A percentile compares a stretch with the other conserved stretches of the same genome.
phyloP scores from a whole-genome alignment of 2,329 filamentous ascomycete genomes.

The Stachybotrys elegans region DNA sequence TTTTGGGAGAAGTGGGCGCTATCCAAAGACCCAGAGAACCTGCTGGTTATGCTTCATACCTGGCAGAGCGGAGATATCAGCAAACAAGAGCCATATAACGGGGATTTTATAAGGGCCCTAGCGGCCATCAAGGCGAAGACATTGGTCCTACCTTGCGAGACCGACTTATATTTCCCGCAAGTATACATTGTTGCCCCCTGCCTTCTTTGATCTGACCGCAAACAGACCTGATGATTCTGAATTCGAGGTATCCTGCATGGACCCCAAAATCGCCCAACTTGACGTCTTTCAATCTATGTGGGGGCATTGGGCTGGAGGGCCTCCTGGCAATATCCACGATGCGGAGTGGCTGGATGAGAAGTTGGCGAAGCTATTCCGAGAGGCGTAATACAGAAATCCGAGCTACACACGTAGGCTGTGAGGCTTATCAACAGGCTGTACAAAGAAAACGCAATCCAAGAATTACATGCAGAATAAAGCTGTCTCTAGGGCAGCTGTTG shows the following conservation, averaged over 20 bases:
- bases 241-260: conserved; percentile 58
- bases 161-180: conserved; percentile 71
- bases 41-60: conserved; percentile 69
- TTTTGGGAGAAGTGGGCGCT: conserved; percentile 76
- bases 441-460: too few relatives aligned
- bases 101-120: conserved; percentile 61
- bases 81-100: conserved; percentile 62
- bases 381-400: conserved; percentile 3
- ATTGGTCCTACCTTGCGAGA: conserved; percentile 65
- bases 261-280: conserved; percentile 23
- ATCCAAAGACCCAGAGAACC: conserved; percentile 69
- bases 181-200: background rate
- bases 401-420: too few relatives aligned
- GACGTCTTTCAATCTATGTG: conserved; percentile 35
- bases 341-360: conserved; percentile 63
- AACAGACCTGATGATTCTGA: conserved; percentile 64
- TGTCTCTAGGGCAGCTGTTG: too few relatives aligned
- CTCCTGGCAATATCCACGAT: conserved; percentile 66
- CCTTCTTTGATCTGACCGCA: background rate
- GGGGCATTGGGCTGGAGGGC: conserved; percentile 58
- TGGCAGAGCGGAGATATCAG: conserved; percentile 75
- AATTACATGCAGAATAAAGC: too few relatives aligned
- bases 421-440: too few relatives aligned
- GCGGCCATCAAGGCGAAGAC: conserved; percentile 65
- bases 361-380: conserved; percentile 12